phyloP scores from a whole-genome alignment of 495 filamentous ascomycete species.

The Xylaria nigripes region DNA sequence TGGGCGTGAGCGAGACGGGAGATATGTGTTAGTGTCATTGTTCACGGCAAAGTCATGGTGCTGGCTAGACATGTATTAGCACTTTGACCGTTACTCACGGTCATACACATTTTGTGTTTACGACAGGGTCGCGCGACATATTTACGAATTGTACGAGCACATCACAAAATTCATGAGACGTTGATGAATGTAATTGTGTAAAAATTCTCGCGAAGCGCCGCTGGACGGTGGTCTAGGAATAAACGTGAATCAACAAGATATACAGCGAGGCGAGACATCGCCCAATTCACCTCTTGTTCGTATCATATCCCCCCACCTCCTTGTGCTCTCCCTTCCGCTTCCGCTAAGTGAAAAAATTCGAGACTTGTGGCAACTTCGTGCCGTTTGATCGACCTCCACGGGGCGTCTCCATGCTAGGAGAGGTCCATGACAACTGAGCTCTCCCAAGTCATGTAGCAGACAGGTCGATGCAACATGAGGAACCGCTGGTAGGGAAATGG shows the following conservation, averaged over 20 bases:
- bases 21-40: too few relatives aligned
- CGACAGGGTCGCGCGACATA: too few relatives aligned
- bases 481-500: slow-evolving; percentile 2
- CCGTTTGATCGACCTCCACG: slow-evolving; percentile 3
- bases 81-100: too few relatives aligned
- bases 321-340: background rate
- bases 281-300: background rate
- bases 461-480: background rate
- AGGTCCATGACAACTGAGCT: background rate
- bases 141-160: too few relatives aligned
- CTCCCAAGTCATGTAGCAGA: background rate
- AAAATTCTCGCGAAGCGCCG: slow-evolving; percentile 17
- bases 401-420: background rate
- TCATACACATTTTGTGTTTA: too few relatives aligned
- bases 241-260: slow-evolving; percentile 13
- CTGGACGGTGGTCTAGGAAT: slow-evolving; percentile 14
- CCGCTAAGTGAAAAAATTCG: background rate
- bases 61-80: too few relatives aligned
- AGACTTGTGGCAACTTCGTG: background rate
- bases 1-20: too few relatives aligned
- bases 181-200: background rate
- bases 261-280: slow-evolving; percentile 1
- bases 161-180: background rate
- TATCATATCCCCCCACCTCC: background rate
- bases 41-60: too few relatives aligned